These are phyloP conservation scores for Leishmania lainsoni DNA, from an alignment of 208 protist genomes.

Conservation along the genomic window DNA sequence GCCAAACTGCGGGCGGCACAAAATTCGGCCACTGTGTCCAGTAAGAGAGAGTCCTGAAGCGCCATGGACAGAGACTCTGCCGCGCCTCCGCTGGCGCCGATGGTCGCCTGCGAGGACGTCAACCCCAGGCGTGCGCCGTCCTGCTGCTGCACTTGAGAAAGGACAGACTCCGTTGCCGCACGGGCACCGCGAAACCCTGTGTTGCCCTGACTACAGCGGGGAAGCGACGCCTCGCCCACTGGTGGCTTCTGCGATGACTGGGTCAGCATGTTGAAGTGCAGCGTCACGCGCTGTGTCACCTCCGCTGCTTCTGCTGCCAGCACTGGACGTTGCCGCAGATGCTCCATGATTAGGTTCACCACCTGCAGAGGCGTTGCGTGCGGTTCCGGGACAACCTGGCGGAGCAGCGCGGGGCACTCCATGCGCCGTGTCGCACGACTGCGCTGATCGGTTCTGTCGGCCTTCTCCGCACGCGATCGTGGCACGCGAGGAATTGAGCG, in stretches of 20 bases:
- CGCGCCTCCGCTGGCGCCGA: conserved; percentile 13
- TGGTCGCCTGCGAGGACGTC: conserved; percentile 19
- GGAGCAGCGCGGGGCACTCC: conserved; percentile 25
- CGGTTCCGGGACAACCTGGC: conserved; percentile 53
- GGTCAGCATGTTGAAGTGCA: conserved; percentile 35
- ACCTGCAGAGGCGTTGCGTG: conserved; percentile 54
- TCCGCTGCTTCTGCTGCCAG: conserved; percentile 29
- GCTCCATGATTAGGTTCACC: conserved; percentile 59
- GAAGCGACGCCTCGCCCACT: not conserved
- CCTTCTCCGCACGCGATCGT: not conserved
- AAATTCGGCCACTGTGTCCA: conserved; percentile 50
- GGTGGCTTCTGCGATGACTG: conserved; percentile 16
- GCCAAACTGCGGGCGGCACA: conserved; percentile 37
- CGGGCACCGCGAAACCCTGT: not conserved
- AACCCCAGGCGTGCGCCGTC: not conserved
- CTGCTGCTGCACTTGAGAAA: conserved; percentile 25
- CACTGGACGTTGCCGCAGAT: conserved; percentile 37
- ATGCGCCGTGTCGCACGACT: not conserved
- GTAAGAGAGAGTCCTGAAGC: conserved; percentile 51
- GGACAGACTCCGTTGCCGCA: conserved; percentile 11
- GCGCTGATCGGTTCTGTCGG: not conserved
- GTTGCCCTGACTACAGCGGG: not conserved
- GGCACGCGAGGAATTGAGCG: not conserved
- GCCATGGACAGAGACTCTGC: conserved; percentile 26
- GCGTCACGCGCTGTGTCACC: conserved; percentile 29